Percentiles rank a stretch among this genome's conserved stretches.
phyloP scores from a whole-genome alignment of 2,329 filamentous ascomycete species.

The Cladosporium sp. region DNA sequence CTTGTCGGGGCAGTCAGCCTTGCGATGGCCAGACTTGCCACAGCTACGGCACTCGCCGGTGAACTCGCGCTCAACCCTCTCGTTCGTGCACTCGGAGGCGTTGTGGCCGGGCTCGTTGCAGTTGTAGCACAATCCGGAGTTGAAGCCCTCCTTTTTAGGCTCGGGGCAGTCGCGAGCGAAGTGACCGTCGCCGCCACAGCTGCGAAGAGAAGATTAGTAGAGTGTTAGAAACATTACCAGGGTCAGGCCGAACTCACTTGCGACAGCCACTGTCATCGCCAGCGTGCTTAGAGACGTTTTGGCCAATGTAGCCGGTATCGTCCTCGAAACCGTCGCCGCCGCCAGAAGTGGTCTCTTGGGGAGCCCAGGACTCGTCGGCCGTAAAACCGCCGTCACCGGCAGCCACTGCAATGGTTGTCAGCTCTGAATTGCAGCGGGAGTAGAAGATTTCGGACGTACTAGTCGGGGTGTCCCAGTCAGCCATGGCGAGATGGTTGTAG shows the following conservation, averaged over 20 bases:
- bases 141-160: constrained; percentile 33
- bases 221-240: neutral
- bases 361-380: constrained; percentile 24
- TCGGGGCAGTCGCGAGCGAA: constrained; percentile 52
- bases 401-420: constrained; percentile 7
- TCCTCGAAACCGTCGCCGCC: constrained; percentile 1
- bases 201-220: constrained; percentile 35
- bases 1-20: constrained; percentile 63
- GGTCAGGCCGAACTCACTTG: constrained; percentile 38
- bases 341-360: constrained; percentile 3
- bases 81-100: constrained; percentile 63
- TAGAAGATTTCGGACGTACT: constrained; percentile 20
- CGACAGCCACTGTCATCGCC: constrained; percentile 40
- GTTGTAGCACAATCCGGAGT: constrained; percentile 58
- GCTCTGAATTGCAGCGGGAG: neutral
- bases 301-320: constrained; percentile 24
- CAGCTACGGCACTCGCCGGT: constrained; percentile 62
- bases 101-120: constrained; percentile 62
- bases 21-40: constrained; percentile 54
- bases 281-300: constrained; percentile 35
- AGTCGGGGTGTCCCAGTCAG: constrained; percentile 29
- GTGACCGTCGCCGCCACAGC: constrained; percentile 46
- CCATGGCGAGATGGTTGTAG: constrained; percentile 18
- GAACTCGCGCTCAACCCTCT: constrained; percentile 52
- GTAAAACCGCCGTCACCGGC: constrained; percentile 27